A percentile compares a stretch with the other conserved stretches of the same genome.
Evolutionary conservation across 2,329 filamentous ascomycete genomes (phyloP).

Genomic region (Triangularia verruculosa): DNA sequence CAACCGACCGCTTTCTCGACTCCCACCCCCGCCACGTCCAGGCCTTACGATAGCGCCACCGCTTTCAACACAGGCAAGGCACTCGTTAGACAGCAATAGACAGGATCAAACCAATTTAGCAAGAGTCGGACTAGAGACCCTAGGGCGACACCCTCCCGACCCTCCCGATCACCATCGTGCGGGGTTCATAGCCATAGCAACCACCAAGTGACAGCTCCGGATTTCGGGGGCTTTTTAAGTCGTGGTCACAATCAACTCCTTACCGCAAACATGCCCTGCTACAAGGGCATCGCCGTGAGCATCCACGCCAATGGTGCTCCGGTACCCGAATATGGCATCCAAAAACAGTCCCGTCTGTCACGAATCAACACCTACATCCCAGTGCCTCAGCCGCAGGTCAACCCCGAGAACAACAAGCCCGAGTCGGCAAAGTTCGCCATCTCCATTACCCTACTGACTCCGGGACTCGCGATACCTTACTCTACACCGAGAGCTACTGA

Average conservation of each 20-base stretch:
- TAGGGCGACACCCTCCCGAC: not conserved
- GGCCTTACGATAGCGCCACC: not conserved
- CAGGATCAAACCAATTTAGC: not conserved
- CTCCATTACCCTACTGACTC: slow-evolving; percentile 91
- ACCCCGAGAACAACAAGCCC: slow-evolving; percentile 67
- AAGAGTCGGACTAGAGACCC: not conserved
- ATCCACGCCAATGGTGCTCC: slow-evolving; percentile 81
- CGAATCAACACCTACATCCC: slow-evolving; percentile 97
- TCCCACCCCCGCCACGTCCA: not conserved
- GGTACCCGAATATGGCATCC: slow-evolving; percentile 88
- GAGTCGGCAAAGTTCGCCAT: slow-evolving; percentile 97
- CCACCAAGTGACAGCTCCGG: not conserved
- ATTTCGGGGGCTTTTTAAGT: slow-evolving; percentile 5
- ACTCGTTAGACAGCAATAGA: not conserved
- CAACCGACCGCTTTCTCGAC: not conserved
- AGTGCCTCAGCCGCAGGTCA: slow-evolving; percentile 81
- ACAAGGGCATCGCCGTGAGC: slow-evolving; percentile 97
- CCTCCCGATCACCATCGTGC: not conserved
- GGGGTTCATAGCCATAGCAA: not conserved
- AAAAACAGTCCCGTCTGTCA: slow-evolving; percentile 85
- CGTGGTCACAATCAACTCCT: slow-evolving; percentile 17
- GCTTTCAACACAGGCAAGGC: not conserved
- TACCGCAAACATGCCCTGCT: slow-evolving; percentile 74
- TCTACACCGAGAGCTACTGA: slow-evolving; percentile 78
- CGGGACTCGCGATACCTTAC: slow-evolving; percentile 85